Conservation (phyloP, 1,139 yeast species). For the Hanseniaspora uvarum region DNA sequence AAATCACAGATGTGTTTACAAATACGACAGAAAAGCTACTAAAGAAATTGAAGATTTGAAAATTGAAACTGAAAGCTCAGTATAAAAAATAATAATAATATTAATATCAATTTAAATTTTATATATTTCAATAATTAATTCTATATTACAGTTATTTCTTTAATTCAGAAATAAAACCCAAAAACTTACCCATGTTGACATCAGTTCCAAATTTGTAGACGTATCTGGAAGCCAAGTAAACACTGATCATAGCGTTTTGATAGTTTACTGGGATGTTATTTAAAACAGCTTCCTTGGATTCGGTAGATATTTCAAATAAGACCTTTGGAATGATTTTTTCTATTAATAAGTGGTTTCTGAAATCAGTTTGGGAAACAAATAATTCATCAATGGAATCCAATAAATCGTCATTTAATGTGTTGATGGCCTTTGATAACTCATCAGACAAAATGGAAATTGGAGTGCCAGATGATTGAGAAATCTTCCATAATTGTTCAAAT, state of each 20-base stretch:
- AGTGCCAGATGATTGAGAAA: conserved; percentile 54
- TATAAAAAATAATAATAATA: not conserved
- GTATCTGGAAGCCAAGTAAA: conserved; percentile 77
- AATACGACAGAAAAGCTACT: not conserved
- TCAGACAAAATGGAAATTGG: conserved; percentile 77
- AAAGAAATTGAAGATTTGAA: not conserved
- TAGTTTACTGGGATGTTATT: conserved; percentile 78
- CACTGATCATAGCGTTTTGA: conserved; percentile 81
- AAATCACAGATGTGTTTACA: conserved; percentile 14
- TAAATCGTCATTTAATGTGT: conserved; percentile 80
- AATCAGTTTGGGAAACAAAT: conserved; percentile 69
- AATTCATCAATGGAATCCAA: conserved; percentile 61
- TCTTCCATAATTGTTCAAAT: conserved; percentile 78
- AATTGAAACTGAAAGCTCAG: not conserved
- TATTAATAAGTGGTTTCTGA: conserved; percentile 66
- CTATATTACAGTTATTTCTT: conserved; percentile 26
- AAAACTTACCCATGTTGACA: conserved; percentile 31
- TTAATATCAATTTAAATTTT: not conserved
- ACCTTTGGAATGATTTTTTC: conserved; percentile 67
- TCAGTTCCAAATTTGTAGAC: conserved; percentile 80
- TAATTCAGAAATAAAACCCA: conserved; percentile 30
- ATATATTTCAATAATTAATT: too few species aligned
- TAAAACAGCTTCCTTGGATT: conserved; percentile 48
- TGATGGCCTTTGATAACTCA: conserved; percentile 73
- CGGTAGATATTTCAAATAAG: conserved; percentile 64